These are phyloP conservation scores for Xylaria polymorpha DNA, from an alignment of 2,329 filamentous ascomycete genomes.

Conservation along the genomic window DNA sequence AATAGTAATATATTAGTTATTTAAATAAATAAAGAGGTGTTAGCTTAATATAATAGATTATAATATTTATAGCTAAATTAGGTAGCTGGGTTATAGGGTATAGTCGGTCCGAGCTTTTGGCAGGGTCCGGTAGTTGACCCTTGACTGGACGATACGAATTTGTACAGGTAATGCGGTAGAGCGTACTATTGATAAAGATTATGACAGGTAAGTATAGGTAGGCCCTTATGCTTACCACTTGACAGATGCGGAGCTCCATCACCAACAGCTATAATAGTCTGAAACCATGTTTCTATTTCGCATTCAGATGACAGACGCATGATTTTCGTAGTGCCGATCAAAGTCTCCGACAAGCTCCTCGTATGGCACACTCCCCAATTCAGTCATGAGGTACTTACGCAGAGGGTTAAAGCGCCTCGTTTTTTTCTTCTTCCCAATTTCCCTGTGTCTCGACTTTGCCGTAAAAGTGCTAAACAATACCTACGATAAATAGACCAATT, in stretches of 20 bases:
- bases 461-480: background rate
- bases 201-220: background rate
- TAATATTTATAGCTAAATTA: too few relatives aligned
- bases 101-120: too few relatives aligned
- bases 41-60: too few relatives aligned
- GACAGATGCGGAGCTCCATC: background rate
- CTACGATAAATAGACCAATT: background rate
- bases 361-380: background rate
- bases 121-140: too few relatives aligned
- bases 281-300: conserved; percentile 16
- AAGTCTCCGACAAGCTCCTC: background rate
- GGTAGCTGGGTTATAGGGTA: too few relatives aligned
- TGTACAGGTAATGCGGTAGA: too few relatives aligned
- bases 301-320: conserved; percentile 7
- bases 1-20: too few relatives aligned
- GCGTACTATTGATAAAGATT: background rate
- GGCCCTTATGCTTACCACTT: background rate
- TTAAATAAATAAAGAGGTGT: too few relatives aligned
- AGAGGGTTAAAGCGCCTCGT: background rate
- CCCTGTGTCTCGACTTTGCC: background rate
- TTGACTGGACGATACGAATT: too few relatives aligned
- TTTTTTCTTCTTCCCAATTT: background rate
- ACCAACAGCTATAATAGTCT: background rate
- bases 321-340: background rate
- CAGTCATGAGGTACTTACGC: background rate